Evolutionary conservation across 2,329 filamentous ascomycete genomes (phyloP), one percentile per base, ranked within the genome.

Genomic region (Dactylellina haptotyla): DNA sequence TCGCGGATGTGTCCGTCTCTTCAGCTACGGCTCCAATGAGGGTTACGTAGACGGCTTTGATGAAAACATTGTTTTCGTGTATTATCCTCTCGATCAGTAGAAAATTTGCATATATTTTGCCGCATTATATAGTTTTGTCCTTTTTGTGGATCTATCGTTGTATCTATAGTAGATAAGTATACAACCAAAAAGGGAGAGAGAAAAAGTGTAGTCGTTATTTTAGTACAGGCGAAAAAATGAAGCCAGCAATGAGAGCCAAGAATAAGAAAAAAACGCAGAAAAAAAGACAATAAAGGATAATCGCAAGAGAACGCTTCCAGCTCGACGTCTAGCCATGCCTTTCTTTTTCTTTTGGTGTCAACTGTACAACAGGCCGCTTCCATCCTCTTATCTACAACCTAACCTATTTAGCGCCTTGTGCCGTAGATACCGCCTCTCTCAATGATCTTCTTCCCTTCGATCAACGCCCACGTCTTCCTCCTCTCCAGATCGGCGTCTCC

Each of bases 401-500:
- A 16, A 25, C 26, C 28, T 37, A 53, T 53, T 26, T 73, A 73
- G 18, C 39, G 48, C 46, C 58, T 50, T 5, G 61, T 56, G 16
- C 61, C 61, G 26, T 73, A 73, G 39, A 73, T 61, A 1, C 69
- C 69, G 25, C 69, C 69, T 53, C 69, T 64, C 34, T 66, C 69
- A 12, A 73, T 48, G 9, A 73, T 50, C 54, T 66, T 73, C 48
- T 73, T 73, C 46, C 45, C 69, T 37, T 73, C 69, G 18, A 20
- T n/a, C 28, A 73, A 43, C n/a, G 69, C 69, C 61, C 61, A 73
- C 23, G 61, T 66, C 61, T 73, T 73, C 39, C 69, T 57, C 16
- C 69, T 59, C n/a, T 73, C 69, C 37, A 73, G 30, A 48, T 73
- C 61, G 2, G 37, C 54, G 51, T 73, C 69, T 28, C 61, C 69